Conservation (phyloP, 2,329 filamentous ascomycete species). For the Scortechinia acanthostroma region DNA sequence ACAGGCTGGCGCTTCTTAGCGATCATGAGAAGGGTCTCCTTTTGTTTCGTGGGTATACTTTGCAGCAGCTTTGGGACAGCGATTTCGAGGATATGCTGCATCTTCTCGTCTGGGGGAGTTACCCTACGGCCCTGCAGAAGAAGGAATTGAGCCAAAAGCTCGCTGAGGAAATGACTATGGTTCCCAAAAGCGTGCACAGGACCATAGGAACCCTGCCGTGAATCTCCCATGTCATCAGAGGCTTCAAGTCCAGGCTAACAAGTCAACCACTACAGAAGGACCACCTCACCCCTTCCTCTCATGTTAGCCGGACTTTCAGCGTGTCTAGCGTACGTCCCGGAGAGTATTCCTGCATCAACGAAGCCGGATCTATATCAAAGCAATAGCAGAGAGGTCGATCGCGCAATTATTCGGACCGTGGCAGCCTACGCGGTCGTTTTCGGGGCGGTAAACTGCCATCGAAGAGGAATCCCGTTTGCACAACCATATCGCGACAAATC, state of each 20-base stretch:
- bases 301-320: background rate
- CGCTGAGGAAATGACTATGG: background rate
- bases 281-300: background rate
- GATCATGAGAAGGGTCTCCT: background rate
- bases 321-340: background rate
- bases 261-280: background rate
- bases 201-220: background rate
- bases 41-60: background rate
- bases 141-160: background rate
- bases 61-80: background rate
- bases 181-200: background rate
- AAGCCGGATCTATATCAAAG: background rate
- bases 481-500: background rate
- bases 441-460: background rate
- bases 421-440: background rate
- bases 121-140: background rate
- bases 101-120: background rate
- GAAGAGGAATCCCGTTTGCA: background rate
- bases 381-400: background rate
- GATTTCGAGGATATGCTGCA: constrained; percentile 1
- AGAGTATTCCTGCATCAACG: background rate
- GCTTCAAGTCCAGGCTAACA: background rate
- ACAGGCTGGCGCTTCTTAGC: background rate
- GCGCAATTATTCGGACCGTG: background rate
- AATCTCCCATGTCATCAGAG: too few relatives aligned